Conservation (phyloP, 176 grass and related monocot genomes). For the Lolium perenne region DNA sequence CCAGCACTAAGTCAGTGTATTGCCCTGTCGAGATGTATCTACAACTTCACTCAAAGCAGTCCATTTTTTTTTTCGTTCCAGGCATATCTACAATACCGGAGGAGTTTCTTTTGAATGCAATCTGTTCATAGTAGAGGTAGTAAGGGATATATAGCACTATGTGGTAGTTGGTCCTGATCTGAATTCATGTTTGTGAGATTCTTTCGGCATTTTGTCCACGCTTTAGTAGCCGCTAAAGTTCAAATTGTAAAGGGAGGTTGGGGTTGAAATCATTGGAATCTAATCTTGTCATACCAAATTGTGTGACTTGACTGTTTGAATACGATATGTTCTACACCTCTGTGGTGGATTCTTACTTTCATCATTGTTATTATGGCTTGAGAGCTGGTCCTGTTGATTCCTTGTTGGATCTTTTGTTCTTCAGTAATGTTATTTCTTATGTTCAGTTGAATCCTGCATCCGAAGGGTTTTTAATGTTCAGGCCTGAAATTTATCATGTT, state of each 20-base stretch:
- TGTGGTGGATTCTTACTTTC: conserved; percentile 29
- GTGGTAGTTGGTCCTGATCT: conserved; percentile 27
- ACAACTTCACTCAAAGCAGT: background rate
- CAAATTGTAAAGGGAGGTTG: background rate
- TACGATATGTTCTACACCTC: background rate
- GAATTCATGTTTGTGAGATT: background rate
- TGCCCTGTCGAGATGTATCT: conserved; percentile 24
- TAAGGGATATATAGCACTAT: background rate
- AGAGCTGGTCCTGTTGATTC: background rate
- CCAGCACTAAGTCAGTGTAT: conserved; percentile 32
- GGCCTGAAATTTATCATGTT: background rate
- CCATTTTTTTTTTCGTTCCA: conserved; percentile 1
- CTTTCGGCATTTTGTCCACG: background rate
- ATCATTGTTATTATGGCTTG: background rate
- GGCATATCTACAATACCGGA: background rate
- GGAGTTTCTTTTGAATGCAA: conserved; percentile 27
- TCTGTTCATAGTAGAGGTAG: conserved; percentile 38
- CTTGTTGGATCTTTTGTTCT: background rate
- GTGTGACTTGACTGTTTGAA: background rate
- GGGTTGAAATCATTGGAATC: background rate
- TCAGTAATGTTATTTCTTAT: background rate
- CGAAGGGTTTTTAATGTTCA: background rate
- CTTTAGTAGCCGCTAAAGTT: conserved; percentile 24
- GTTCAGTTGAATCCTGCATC: background rate
- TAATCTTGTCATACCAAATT: background rate